These are phyloP conservation scores for Umbellularia californica DNA, from an alignment of 164 flowering plant species.

Conservation along the genomic window DNA sequence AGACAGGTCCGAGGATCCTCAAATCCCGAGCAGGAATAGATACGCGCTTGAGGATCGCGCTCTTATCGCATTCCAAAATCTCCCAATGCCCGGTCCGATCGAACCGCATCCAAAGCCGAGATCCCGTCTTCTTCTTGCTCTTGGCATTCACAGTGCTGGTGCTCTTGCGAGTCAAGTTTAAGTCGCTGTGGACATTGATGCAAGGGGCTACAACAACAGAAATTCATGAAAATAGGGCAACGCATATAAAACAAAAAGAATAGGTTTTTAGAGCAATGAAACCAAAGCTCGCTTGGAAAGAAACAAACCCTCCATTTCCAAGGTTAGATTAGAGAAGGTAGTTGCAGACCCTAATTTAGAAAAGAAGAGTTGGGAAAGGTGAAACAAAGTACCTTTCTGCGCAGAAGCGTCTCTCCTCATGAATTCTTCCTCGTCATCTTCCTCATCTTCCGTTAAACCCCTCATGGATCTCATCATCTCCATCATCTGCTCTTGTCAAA, in stretches of 20 bases:
- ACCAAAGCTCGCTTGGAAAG: no score
- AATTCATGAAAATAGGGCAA: no score
- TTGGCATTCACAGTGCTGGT: constrained; percentile 1
- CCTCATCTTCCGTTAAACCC: constrained; percentile 49
- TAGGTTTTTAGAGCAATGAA: no score
- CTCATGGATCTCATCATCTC: constrained; percentile 64
- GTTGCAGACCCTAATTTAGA: no score
- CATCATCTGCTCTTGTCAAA: constrained; percentile 31
- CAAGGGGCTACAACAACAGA: no score
- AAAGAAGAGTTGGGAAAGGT: not conserved
- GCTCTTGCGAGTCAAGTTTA: no score
- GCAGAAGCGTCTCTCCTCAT: constrained; percentile 45
- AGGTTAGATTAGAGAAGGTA: no score
- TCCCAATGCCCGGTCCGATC: constrained; percentile 67
- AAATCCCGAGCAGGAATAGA: constrained; percentile 87
- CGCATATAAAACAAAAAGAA: no score
- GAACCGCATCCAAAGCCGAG: constrained; percentile 85
- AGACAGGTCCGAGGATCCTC: constrained; percentile 94
- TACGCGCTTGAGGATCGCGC: constrained; percentile 55
- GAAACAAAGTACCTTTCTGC: constrained; percentile 36
- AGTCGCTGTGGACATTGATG: no score
- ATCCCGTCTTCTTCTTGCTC: constrained; percentile 83
- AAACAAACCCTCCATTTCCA: no score
- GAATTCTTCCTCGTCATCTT: constrained; percentile 63
- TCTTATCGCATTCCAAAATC: constrained; percentile 77